Percentiles rank a stretch among this genome's conserved stretches.
phyloP scores from a whole-genome alignment of 441 rosid species.

The Pelargonium fulgidum region DNA sequence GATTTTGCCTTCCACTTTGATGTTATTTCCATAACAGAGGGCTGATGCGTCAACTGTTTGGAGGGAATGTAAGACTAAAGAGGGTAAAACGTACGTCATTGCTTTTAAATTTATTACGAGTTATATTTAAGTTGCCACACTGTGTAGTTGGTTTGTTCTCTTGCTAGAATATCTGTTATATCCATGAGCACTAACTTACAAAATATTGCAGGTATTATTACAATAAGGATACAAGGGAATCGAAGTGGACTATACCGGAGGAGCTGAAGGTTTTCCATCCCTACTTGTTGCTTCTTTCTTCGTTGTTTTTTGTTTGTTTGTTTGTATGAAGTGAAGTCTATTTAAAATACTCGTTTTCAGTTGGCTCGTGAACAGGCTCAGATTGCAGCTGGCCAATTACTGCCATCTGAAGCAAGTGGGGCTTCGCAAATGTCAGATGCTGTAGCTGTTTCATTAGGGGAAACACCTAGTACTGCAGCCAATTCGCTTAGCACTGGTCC shows the following conservation, averaged over 20 bases:
- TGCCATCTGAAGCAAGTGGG: slow-evolving; percentile 36
- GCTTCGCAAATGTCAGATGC: slow-evolving; percentile 37
- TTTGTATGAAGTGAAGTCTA: slow-evolving; percentile 29
- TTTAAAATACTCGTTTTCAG: slow-evolving; percentile 40
- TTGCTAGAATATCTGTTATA: neutral
- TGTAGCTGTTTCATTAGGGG: slow-evolving; percentile 36
- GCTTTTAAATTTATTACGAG: neutral
- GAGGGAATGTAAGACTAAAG: slow-evolving; percentile 27
- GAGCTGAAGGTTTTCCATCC: slow-evolving; percentile 68
- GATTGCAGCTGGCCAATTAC: slow-evolving; percentile 38
- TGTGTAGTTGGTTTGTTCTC: neutral
- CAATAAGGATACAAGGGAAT: slow-evolving; percentile 86
- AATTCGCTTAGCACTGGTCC: slow-evolving; percentile 41
- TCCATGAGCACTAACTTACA: slow-evolving; percentile 12
- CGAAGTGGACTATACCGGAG: slow-evolving; percentile 94
- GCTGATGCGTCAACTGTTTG: slow-evolving; percentile 36
- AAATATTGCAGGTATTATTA: slow-evolving; percentile 65
- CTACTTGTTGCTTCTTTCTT: slow-evolving; percentile 19
- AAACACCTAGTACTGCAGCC: slow-evolving; percentile 30
- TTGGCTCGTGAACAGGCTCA: slow-evolving; percentile 93
- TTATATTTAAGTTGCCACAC: neutral
- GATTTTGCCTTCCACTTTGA: slow-evolving; percentile 19
- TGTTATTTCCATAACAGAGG: slow-evolving; percentile 46
- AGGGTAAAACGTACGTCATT: slow-evolving; percentile 56
- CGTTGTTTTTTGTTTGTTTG: slow-evolving; percentile 1